Conservation (phyloP, 495 filamentous ascomycete genomes). For the Xylaria palmicola region DNA sequence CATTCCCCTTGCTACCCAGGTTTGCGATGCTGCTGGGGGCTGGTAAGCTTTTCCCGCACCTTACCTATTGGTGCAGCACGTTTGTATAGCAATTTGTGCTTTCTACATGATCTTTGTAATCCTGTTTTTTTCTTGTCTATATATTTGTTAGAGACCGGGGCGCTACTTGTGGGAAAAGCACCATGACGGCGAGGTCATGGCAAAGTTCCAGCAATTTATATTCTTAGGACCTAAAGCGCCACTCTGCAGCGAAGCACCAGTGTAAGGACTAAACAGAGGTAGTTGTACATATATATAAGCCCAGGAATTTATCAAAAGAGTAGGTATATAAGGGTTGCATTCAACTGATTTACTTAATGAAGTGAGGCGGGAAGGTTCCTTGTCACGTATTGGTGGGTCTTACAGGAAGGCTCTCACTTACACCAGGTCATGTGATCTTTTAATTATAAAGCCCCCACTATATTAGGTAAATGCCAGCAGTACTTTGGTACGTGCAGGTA, state of each 20-base stretch:
- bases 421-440: too few species aligned
- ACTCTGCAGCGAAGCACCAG: neutral
- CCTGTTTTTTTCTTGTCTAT: neutral
- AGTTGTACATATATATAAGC: neutral
- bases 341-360: too few species aligned
- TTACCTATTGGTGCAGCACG: constrained; percentile 4
- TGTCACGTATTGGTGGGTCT: too few species aligned
- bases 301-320: neutral
- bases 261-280: neutral
- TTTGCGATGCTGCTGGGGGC: constrained; percentile 9
- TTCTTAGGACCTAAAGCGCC: neutral
- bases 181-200: constrained; percentile 3
- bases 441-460: too few species aligned
- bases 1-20: constrained; percentile 9
- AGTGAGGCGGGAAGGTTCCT: too few species aligned
- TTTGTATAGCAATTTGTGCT: constrained; percentile 9
- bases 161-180: constrained; percentile 1
- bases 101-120: constrained; percentile 8
- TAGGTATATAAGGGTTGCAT: too few species aligned
- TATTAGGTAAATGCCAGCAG: too few species aligned
- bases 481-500: too few species aligned
- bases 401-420: too few species aligned
- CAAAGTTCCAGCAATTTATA: neutral
- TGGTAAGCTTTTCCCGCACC: constrained; percentile 10
- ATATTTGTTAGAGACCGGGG: neutral